phyloP scores from a whole-genome alignment of 176 grass and related monocot species.

The Themeda triandra region DNA sequence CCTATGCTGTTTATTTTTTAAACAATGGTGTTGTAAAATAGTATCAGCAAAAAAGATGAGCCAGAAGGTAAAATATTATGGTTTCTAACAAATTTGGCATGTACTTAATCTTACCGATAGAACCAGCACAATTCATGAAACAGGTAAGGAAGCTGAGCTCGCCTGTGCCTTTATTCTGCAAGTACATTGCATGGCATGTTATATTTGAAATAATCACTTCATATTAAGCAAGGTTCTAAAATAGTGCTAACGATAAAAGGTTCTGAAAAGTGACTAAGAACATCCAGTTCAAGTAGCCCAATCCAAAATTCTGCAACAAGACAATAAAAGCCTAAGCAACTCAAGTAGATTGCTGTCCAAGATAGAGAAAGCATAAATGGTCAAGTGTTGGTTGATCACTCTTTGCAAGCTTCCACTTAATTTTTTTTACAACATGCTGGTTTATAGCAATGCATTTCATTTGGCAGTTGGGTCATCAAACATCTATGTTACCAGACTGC shows the following conservation, averaged over 20 bases:
- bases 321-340: not conserved
- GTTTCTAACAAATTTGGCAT: constrained; percentile 11
- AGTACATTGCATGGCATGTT: constrained; percentile 5
- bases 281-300: not conserved
- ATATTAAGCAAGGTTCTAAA: not conserved
- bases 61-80: not conserved
- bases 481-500: not conserved
- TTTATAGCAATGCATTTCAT: not conserved
- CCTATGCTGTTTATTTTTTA: not conserved
- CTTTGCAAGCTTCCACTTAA: not conserved
- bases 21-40: not conserved
- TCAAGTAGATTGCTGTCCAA: not conserved
- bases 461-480: not conserved
- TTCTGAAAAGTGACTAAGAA: constrained; percentile 4
- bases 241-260: not conserved
- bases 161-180: constrained; percentile 95
- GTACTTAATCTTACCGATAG: constrained; percentile 56
- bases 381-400: not conserved
- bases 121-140: constrained; percentile 94
- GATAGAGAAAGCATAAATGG: not conserved
- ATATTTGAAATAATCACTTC: constrained; percentile 19
- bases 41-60: constrained; percentile 3
- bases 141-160: constrained; percentile 89
- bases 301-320: not conserved
- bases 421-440: not conserved